Evolutionary conservation across 495 filamentous ascomycete species (phyloP).

Genomic region (Poronia punctata): DNA sequence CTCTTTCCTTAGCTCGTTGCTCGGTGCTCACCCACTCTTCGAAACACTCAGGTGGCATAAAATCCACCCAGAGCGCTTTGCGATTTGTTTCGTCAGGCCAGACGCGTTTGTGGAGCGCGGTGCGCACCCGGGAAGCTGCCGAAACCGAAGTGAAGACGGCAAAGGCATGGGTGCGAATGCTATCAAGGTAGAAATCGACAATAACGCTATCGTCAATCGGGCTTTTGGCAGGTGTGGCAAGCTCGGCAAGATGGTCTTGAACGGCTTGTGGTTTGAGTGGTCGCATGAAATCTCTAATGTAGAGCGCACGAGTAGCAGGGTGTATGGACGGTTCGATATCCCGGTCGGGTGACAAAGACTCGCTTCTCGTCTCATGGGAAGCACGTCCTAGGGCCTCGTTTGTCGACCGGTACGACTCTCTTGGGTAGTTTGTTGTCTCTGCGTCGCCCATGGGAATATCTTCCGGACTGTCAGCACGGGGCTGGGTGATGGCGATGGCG

Average conservation of each 20-base stretch:
- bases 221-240: conserved; percentile 54
- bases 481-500: neutral
- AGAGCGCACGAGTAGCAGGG: conserved; percentile 76
- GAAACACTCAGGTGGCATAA: conserved; percentile 71
- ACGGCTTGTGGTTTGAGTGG: conserved; percentile 64
- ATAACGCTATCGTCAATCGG: conserved; percentile 48
- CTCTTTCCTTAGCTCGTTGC: conserved; percentile 39
- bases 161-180: conserved; percentile 83
- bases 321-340: conserved; percentile 64
- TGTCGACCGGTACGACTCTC: neutral
- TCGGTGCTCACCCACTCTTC: conserved; percentile 69
- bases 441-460: conserved; percentile 23
- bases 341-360: conserved; percentile 23
- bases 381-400: conserved; percentile 25
- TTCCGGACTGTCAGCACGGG: neutral
- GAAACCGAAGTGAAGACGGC: conserved; percentile 58
- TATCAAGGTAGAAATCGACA: conserved; percentile 68
- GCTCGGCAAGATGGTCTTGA: conserved; percentile 55
- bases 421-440: conserved; percentile 1
- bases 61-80: conserved; percentile 84
- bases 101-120: conserved; percentile 63
- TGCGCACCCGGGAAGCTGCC: conserved; percentile 72
- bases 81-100: conserved; percentile 86
- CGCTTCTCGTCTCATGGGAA: conserved; percentile 19
- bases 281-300: conserved; percentile 87